These are phyloP conservation scores for Candida hungchunana DNA, from an alignment of 805 yeast genomes.

Conservation along the genomic window DNA sequence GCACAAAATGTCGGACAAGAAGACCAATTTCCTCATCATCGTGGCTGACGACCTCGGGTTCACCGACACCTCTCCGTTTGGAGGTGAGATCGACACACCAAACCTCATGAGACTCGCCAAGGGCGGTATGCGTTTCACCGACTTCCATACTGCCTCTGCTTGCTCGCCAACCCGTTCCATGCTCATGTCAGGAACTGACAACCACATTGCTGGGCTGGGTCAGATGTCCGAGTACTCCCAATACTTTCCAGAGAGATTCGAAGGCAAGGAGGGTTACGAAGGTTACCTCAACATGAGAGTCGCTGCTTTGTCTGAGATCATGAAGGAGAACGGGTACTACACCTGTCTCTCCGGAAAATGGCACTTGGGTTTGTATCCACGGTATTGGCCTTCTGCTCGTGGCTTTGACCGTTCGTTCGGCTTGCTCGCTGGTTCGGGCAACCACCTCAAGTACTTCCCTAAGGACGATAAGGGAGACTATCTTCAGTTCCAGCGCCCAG, in stretches of 20 bases:
- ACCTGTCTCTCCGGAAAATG: conserved; percentile 56
- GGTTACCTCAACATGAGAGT: conserved; percentile 49
- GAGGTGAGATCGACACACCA: conserved; percentile 57
- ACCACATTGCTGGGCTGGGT: conserved; percentile 57
- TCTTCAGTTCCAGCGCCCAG: conserved; percentile 6
- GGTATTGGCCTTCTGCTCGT: conserved; percentile 44
- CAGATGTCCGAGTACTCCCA: conserved; percentile 49
- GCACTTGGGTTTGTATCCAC: conserved; percentile 49
- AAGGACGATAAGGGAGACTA: conserved; percentile 7
- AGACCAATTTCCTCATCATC: conserved; percentile 43
- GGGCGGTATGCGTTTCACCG: conserved; percentile 47
- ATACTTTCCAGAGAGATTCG: conserved; percentile 33
- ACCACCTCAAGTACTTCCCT: conserved; percentile 41
- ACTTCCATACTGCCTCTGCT: conserved; percentile 60
- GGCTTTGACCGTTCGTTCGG: conserved; percentile 50
- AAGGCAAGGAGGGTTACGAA: conserved; percentile 50
- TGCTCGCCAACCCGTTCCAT: conserved; percentile 63
- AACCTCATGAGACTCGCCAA: conserved; percentile 41
- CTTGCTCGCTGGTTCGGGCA: conserved; percentile 54
- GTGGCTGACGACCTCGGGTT: conserved; percentile 63
- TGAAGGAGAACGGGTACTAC: conserved; percentile 40
- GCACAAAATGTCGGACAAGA: not conserved
- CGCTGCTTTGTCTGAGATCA: conserved; percentile 49
- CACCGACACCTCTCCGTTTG: conserved; percentile 50
- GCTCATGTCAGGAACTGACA: conserved; percentile 57